Evolutionary conservation across 139 green algal species (phyloP), one percentile per base, ranked within the genome.

Genomic region (Chlorella vulgaris): DNA sequence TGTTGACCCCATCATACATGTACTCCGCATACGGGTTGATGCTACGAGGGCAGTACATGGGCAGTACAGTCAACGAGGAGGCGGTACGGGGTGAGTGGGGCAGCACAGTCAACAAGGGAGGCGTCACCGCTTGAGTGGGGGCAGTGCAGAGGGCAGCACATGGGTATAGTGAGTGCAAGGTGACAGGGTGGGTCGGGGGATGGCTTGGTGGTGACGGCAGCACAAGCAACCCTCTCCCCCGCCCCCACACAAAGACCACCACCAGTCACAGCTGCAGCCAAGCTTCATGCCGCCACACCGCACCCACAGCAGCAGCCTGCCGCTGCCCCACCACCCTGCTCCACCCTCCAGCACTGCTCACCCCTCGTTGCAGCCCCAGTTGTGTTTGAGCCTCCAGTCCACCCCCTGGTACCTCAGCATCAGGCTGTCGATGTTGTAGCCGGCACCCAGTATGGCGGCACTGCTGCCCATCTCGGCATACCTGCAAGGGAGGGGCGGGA

Each of bases 361-460:
- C 78, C 66, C 79, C 1, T 51, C 70, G 35, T 81, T 85, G 81
- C 81, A 85, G 60, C 62, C 62, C 71, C 70, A 80, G 81, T 60
- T 78, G 33, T 33, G 15, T 7, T 63, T 63, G 51, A 78, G 33
- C 21, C 81, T 62, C 81, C 75, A 88, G 84, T 88, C 84, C 28
- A 85, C 58, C 21, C 84, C 85, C 81, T 84, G 67, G 55, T 89
- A 89, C 33, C 81, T 69, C 51, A 87, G 75, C 89, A 96, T 94
- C 22, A 96, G 76, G 61, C 77, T 87, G 69, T 88, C 91, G 3
- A 96, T 86, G 84, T 93, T 94, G 82, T 89, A 93, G 35, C 90
- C 92, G 0, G 90, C 90, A 2, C 85, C 42, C 28, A 96, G 83
- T 24, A 96, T 84, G 2, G 88, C 91, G 2, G 78, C 81, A 22